Conservation (phyloP, 179 eudicot genomes). For the Actinidia arguta region DNA sequence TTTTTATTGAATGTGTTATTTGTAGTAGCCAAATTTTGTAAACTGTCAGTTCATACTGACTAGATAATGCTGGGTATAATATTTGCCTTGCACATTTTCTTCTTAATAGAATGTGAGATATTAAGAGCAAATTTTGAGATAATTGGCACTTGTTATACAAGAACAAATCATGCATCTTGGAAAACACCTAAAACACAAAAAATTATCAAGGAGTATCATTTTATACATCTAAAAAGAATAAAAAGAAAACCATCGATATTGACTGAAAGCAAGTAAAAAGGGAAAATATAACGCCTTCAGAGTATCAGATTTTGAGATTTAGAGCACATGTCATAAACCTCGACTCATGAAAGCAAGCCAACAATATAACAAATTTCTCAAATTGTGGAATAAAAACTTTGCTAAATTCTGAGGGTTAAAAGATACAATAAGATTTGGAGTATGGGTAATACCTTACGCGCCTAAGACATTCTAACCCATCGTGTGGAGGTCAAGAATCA, state of each 20-base stretch:
- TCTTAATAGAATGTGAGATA: not conserved
- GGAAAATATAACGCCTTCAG: not conserved
- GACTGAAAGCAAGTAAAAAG: not conserved
- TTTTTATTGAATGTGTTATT: not conserved
- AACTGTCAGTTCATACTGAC: not conserved
- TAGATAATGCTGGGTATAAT: not conserved
- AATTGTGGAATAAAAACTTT: not conserved
- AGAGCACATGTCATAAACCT: no score
- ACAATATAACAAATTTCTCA: not conserved
- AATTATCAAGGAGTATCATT: not conserved
- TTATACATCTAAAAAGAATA: not conserved
- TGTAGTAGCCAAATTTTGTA: not conserved
- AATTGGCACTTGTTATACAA: not conserved
- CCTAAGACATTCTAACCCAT: conserved; percentile 94
- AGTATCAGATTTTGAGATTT: not conserved
- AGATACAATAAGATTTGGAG: not conserved
- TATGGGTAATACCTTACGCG: conserved; percentile 77
- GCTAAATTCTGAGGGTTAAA: not conserved
- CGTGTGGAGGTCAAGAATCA: conserved; percentile 94
- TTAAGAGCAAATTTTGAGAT: not conserved
- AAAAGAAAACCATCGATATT: not conserved
- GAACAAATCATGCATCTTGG: not conserved
- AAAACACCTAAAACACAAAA: not conserved
- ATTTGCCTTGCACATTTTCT: not conserved
- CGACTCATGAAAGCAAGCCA: not conserved